A percentile compares a stretch with the other conserved stretches of the same genome.
Evolutionary conservation across 2,329 filamentous ascomycete species (phyloP).

Genomic region (Coniochaeta sp.): DNA sequence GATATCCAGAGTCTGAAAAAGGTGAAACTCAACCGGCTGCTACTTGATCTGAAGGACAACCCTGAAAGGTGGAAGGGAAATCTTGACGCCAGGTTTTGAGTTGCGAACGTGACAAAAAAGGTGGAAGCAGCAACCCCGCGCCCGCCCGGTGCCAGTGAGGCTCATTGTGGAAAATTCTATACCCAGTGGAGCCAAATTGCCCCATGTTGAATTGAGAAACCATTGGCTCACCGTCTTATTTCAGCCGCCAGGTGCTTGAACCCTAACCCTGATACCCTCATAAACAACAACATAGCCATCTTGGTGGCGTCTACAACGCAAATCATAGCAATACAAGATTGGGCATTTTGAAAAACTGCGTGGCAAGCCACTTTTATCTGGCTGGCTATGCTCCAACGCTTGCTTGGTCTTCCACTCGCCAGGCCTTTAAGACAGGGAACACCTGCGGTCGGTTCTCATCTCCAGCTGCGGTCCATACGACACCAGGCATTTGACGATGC

Average conservation of each 20-base stretch:
- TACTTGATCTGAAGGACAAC: neutral
- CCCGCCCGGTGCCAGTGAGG: neutral
- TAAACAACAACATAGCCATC: neutral
- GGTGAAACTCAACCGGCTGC: neutral
- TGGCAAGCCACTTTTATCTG: neutral
- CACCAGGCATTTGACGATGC: slow-evolving; percentile 41
- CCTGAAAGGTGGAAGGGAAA: neutral
- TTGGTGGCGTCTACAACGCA: no score
- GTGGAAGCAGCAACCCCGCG: neutral
- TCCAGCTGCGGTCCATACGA: slow-evolving; percentile 13
- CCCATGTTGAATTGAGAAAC: no score
- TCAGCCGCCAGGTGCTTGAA: neutral
- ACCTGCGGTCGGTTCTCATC: neutral
- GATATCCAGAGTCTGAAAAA: neutral
- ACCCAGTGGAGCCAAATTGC: neutral
- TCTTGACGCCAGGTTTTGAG: neutral
- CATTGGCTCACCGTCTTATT: neutral
- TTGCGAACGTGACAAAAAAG: neutral
- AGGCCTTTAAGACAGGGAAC: neutral
- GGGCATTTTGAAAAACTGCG: neutral
- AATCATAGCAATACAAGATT: neutral
- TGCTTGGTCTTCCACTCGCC: neutral
- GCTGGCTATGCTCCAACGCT: neutral
- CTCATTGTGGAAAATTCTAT: neutral
- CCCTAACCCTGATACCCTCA: neutral